Evolutionary conservation across 164 flowering plant genomes (phyloP), one percentile per base, ranked within the genome.

Genomic region (Sextonia rubra): DNA sequence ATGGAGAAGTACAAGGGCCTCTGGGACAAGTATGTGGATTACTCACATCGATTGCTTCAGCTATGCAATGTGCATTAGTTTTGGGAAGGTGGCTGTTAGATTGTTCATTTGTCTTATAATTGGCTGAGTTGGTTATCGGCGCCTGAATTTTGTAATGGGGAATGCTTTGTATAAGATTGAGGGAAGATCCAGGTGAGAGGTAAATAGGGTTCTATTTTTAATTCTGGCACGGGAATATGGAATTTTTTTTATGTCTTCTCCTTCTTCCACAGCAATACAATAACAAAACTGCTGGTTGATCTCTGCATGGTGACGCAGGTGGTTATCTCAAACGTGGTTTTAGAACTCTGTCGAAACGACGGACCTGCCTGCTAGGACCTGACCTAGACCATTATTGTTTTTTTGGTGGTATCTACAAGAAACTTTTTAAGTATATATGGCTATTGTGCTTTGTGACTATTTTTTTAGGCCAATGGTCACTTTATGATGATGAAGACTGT

Each of bases 1-100:
- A 86, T 89, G 71, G 94, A 87, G 23, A 90, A 88, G 80, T 92
- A 89, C 80, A 92, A 86, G 78, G 89, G 89, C 3, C 73, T 90
- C 23, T 91, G 97, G 97, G 90, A 90, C 68, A 90, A 82, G 76
- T 90, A 87, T 62, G 86, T 91, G 24, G 92, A 90, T 77, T 90
- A 90, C 71, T 52, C 75, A 12, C 92, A 90, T 75, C 88, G 88
- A 69, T 32, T 86, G 63, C 68, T 90, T 82, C 92, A 88, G 78
- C 86, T 82, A 60, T 90, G 95, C 82, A 88, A 90, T 77, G 82
- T 91, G 60, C 91, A 87, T 74, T 90, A 80, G 84, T 76, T 24
- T 64, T 66, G 58, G 15, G 44, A 17, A 8, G 20, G 37, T 64
- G 12, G 67, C 67, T 29, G 30, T 27, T 29, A 1, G 64, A 47